Evolutionary conservation across 306 rosid genomes (phyloP).

Genomic region (Glycine tomentella): DNA sequence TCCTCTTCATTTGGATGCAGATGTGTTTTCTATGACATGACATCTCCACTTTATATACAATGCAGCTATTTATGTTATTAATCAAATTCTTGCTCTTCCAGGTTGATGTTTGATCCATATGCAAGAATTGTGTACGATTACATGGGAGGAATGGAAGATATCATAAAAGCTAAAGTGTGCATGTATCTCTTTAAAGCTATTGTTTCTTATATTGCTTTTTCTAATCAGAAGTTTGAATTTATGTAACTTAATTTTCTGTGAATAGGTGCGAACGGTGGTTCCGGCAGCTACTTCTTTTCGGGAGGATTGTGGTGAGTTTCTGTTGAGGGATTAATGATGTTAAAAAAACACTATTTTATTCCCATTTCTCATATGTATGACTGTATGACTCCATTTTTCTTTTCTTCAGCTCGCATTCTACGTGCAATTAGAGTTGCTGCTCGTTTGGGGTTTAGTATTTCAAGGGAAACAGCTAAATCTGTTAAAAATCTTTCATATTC

Average conservation of each 20-base stretch:
- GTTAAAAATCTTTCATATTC: constrained; percentile 62
- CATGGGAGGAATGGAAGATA: constrained; percentile 86
- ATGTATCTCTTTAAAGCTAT: constrained; percentile 49
- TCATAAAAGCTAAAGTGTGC: constrained; percentile 73
- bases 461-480: constrained; percentile 78
- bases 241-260: constrained; percentile 53
- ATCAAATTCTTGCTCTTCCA: constrained; percentile 50
- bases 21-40: constrained; percentile 33
- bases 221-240: constrained; percentile 40
- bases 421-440: constrained; percentile 91
- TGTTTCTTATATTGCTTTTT: constrained; percentile 47
- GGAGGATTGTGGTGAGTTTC: constrained; percentile 83
- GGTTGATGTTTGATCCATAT: constrained; percentile 90
- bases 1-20: constrained; percentile 14
- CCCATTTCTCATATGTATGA: constrained; percentile 4
- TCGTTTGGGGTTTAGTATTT: constrained; percentile 79
- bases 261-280: constrained; percentile 77
- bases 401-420: constrained; percentile 81
- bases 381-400: constrained; percentile 42
- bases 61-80: constrained; percentile 37
- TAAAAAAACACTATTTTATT: background rate
- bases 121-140: constrained; percentile 74
- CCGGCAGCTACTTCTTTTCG: constrained; percentile 81
- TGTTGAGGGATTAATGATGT: constrained; percentile 24
- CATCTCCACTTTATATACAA: constrained; percentile 31